phyloP scores from a whole-genome alignment of 169 alveolate species.

The Cryptosporidium ryanae region DNA sequence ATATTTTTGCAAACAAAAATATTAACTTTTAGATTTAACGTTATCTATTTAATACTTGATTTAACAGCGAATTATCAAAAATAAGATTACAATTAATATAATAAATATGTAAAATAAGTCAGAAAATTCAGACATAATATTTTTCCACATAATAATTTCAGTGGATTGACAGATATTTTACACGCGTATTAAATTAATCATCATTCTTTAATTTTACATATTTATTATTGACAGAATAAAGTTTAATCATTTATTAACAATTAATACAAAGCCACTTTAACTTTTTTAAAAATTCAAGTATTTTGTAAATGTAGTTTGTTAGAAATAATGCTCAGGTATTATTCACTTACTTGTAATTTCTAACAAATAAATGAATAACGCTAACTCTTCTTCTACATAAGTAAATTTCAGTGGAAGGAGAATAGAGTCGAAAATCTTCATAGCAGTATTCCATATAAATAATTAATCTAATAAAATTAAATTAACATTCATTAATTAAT shows the following conservation, averaged over 20 bases:
- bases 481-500: neutral
- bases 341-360: neutral
- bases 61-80: too few species aligned
- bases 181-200: conserved; percentile 14
- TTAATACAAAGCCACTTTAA: too few species aligned
- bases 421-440: conserved; percentile 68
- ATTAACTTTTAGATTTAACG: too few species aligned
- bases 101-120: conserved; percentile 29
- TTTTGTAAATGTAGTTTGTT: neutral
- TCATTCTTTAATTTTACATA: conserved; percentile 18
- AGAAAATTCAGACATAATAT: conserved; percentile 52
- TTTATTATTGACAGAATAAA: neutral
- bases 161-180: conserved; percentile 75
- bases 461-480: neutral
- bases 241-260: too few species aligned
- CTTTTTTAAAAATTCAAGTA: too few species aligned
- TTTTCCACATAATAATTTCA: conserved; percentile 56
- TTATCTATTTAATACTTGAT: too few species aligned
- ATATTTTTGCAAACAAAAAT: too few species aligned
- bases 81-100: too few species aligned
- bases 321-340: conserved; percentile 69
- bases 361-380: neutral
- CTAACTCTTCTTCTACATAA: conserved; percentile 61
- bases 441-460: conserved; percentile 21
- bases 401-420: conserved; percentile 72